phyloP scores from a whole-genome alignment of 495 filamentous ascomycete species.

The Aspergillus conjunctus region DNA sequence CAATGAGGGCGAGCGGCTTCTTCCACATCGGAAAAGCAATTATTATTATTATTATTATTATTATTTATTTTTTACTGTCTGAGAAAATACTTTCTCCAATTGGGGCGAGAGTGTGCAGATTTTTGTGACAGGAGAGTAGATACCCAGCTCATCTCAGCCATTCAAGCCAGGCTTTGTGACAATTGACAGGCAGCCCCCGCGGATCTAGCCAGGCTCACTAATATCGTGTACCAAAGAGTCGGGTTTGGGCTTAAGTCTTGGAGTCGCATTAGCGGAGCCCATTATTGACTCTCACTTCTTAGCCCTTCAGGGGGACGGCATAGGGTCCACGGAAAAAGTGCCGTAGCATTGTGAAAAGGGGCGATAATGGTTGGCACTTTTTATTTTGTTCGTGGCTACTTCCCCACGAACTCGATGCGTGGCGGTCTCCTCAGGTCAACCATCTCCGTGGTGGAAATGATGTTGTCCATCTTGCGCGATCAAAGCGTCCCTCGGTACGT shows the following conservation, averaged over 20 bases:
- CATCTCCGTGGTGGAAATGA: conserved; percentile 1
- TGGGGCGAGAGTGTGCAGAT: not conserved
- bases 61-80: not conserved
- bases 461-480: not conserved
- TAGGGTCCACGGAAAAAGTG: not conserved
- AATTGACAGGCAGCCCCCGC: conserved; percentile 5
- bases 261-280: not conserved
- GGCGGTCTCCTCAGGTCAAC: not conserved
- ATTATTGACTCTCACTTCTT: not conserved
- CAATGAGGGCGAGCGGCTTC: not conserved
- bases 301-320: not conserved
- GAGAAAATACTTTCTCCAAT: too few relatives aligned
- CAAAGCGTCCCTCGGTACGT: not conserved
- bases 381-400: not conserved
- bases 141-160: not conserved
- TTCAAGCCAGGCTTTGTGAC: not conserved
- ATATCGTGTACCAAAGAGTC: conserved; percentile 22
- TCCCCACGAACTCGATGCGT: conserved; percentile 2
- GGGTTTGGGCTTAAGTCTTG: conserved; percentile 9
- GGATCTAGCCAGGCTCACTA: conserved; percentile 19
- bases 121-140: too few relatives aligned
- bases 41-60: not conserved
- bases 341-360: not conserved
- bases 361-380: not conserved
- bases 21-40: not conserved